Base-by-base conservation (phyloP, 2,329 filamentous ascomycete genomes). In the Ophiostoma australiae region DNA sequence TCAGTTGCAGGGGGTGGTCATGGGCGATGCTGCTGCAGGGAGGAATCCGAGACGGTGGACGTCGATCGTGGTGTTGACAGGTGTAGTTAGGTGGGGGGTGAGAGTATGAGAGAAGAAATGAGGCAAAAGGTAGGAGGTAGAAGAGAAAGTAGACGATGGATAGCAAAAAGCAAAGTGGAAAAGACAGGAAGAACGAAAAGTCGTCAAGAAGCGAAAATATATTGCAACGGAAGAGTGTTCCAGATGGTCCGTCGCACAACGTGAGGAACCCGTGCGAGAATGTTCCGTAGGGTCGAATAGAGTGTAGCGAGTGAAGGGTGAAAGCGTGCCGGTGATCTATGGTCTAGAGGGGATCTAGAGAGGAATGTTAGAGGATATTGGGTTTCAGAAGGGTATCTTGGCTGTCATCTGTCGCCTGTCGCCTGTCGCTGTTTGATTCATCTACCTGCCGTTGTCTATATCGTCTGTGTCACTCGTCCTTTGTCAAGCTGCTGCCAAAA, bases 151-250 rank as follows among this genome's bases (percentile, higher is more conserved):
- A 63, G 58, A 61, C 10, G 52, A 31, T 31, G 15, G 31, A 10
- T 1, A 31, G 27, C 27, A 31, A 31, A 31, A 31, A 31, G 27
- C 27, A 31, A 10, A 13, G 11, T 65, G 31, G 35, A 23, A 63
- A 63, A 4, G 63, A 66, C 63, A 66, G 63, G 27, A 35, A 63
- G 6, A 63, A 63, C 27, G 58, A 33, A 63, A 35, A 44, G 35
- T 67, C 66, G 66, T 67, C 66, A 37, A 67, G n/a, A 67, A 37
- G 33, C 63, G 63, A 67, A 44, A 44, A 44, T 41, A 39, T 13
- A 27, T 67, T 27, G 10, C n/a, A 23, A n/a, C 35, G 37, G 23
- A 33, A 11, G 15, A 17, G 20, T 41, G 65, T 41, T 67, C 65
- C 37, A 27, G 37, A 48, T 66, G 66, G n/a, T 10, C 6, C 6